A percentile compares a stretch with the other conserved stretches of the same genome.
Conservation (phyloP, 306 rosid genomes). For the Lagenaria siceraria region DNA sequence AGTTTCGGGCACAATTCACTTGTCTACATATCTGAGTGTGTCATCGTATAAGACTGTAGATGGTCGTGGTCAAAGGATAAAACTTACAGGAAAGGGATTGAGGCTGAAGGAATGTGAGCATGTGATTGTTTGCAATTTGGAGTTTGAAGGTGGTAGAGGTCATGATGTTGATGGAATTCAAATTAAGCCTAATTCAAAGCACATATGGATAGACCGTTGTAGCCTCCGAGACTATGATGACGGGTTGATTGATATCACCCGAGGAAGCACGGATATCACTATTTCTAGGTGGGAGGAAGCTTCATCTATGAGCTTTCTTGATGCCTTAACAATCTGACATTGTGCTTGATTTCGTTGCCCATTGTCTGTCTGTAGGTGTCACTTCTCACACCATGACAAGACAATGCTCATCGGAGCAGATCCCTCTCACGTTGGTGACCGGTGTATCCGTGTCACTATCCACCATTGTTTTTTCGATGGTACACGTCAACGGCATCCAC, state of each 20-base stretch:
- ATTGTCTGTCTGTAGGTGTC: conserved; percentile 48
- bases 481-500: conserved; percentile 89
- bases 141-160: conserved; percentile 93
- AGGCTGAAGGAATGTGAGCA: conserved; percentile 87
- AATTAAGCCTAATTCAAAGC: conserved; percentile 88
- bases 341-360: conserved; percentile 6
- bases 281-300: conserved; percentile 53
- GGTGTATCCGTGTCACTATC: conserved; percentile 80
- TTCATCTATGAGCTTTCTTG: background rate
- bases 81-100: conserved; percentile 69
- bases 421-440: conserved; percentile 57
- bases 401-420: conserved; percentile 89
- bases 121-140: conserved; percentile 84
- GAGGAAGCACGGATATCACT: conserved; percentile 77
- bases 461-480: conserved; percentile 95
- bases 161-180: conserved; percentile 88
- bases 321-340: background rate
- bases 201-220: conserved; percentile 94
- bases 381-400: conserved; percentile 72
- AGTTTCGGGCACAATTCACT: conserved; percentile 61
- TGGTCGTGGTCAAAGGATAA: conserved; percentile 77
- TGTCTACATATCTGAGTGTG: conserved; percentile 57
- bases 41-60: conserved; percentile 78
- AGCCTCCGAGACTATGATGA: conserved; percentile 73
- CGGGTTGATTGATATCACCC: conserved; percentile 78